Base-by-base conservation (phyloP, 192 early-diverging fungal species). In the Coemansia biformis region DNA sequence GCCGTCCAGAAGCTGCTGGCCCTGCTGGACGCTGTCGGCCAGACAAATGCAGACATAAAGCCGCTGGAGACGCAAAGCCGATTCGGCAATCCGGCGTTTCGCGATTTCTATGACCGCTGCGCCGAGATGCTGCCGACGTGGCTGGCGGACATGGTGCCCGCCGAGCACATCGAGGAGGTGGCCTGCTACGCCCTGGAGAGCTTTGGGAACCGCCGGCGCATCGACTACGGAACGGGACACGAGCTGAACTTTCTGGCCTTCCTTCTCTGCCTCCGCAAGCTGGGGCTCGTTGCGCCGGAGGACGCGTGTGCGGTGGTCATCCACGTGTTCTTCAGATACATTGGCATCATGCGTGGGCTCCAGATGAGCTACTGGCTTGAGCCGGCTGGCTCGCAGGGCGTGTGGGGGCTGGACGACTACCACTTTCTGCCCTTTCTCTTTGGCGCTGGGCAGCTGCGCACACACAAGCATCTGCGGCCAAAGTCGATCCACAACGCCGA, bases 321-420 rank as follows among this genome's bases (percentile, higher is more conserved):
- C 36, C 69, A 78, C 24, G 81, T 93, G 15, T 91, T 93, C 63
- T 66, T 60, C 61, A 83, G 80, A 46, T 98, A 98, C 60, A 83
- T 98, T 32, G 64, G 71, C 0, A 66, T 96, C 14, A 94, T 96
- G 90, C 82, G 93, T 13, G 81, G 82, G 43, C 61, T 98, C 29
- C 93, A 96, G 57, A 81, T 87, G 59, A 77, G 75, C 19, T 98
- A 98, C 77, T 93, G 89, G 87, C 77, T 98, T 16, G 96, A 98
- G 57, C 96, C 96, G 11, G 96, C 96, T 23, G 96, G 96, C 8
- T 88, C 85, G 11, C 96, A 98, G 49, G 96, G 96, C 43, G 96
- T 98, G n/a, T 98, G 96, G 96, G 96, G 96, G 3, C 78, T 98
- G 33, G 93, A 98, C 53, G 96, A 98, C 60, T 96, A 92, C 65